Evolutionary conservation across 1,284 basidiomycete genomes (phyloP), one percentile per base, ranked within the genome.

Genomic region (Schizophyllum amplum): DNA sequence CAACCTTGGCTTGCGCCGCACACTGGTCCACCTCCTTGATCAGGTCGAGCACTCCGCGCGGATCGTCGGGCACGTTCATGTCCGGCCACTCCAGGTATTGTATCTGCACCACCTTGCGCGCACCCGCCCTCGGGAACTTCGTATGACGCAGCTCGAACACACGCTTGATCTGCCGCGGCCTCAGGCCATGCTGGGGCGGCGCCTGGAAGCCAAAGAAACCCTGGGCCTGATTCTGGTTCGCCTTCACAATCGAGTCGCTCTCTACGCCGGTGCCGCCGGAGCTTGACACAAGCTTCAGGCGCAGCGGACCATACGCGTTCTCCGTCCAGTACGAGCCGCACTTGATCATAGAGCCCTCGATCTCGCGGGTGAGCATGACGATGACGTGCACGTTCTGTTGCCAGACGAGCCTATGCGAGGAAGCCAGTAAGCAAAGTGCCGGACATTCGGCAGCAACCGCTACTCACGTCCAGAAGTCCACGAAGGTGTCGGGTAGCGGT

Each of bases 81-180:
- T 98, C 94, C 1, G 93, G 92, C 94, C 94, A 98, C 26, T 87
- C 86, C 52, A 94, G 78, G 66, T 92, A 96, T 69, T 98, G 94
- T 51, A 96, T 74, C 66, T 97, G 94, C 1, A 83, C 79, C 13
- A 92, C 75, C 59, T 73, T 77, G 17, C 91, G 77, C 1, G 84
- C 75, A 0, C 79, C 75, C 13, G 79, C 74, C 15, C 77, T 71
- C 0, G 88, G 86, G 61, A 84, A 81, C 22, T 71, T 75, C 1
- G 71, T 69, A 65, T 93, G 82, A 33, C 76, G 76, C 48, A 95
- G 75, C 55, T 81, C 73, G 66, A 95, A 92, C 0, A 80, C 78
- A 50, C 92, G 81, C 61, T 80, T 83, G 67, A 93, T 85, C 24
- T 74, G 68, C 54, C 15, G 69, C 72, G 54, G 50, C 17, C 48